These are phyloP conservation scores for Phytopythium montanum DNA, from an alignment of 352 stramenopile species.

Conservation along the genomic window DNA sequence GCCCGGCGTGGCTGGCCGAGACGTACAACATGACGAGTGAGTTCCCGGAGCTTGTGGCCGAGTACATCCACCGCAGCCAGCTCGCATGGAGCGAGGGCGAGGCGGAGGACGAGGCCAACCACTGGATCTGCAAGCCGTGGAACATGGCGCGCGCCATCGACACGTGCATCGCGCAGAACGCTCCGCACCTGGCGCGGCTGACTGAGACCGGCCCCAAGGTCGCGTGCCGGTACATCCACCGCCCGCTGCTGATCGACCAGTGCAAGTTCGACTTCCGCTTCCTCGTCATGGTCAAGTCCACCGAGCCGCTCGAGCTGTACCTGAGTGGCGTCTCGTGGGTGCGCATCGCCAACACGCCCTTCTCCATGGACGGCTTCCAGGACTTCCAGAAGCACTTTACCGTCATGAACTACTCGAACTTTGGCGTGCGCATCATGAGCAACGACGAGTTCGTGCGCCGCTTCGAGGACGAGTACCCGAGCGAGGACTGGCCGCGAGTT, in stretches of 20 bases:
- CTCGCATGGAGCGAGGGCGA: conserved; percentile 23
- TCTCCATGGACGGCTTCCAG: conserved; percentile 53
- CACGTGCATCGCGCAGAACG: conserved; percentile 46
- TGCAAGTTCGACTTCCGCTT: conserved; percentile 63
- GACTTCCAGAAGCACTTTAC: conserved; percentile 62
- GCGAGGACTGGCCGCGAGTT: conserved; percentile 38
- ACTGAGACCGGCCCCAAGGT: conserved; percentile 51
- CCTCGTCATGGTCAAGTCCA: conserved; percentile 53
- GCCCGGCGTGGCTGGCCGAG: conserved; percentile 40
- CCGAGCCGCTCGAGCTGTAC: conserved; percentile 42
- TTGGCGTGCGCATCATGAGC: conserved; percentile 47
- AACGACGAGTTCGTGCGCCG: conserved; percentile 42
- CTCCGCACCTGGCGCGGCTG: conserved; percentile 37
- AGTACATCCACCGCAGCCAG: conserved; percentile 39
- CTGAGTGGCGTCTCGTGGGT: conserved; percentile 50
- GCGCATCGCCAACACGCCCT: conserved; percentile 54
- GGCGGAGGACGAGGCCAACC: conserved; percentile 36
- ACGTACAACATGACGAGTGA: conserved; percentile 58
- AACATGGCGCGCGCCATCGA: conserved; percentile 61
- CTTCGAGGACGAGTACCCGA: conserved; percentile 49
- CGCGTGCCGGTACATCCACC: conserved; percentile 54
- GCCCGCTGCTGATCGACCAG: conserved; percentile 47
- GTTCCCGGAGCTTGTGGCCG: conserved; percentile 43
- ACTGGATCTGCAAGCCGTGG: conserved; percentile 64
- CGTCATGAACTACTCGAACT: conserved; percentile 60